Percentiles rank a stretch among this genome's conserved stretches.
These are phyloP conservation scores for Petunia secreta DNA, from an alignment of 257 asterid species.

Conservation along the genomic window DNA sequence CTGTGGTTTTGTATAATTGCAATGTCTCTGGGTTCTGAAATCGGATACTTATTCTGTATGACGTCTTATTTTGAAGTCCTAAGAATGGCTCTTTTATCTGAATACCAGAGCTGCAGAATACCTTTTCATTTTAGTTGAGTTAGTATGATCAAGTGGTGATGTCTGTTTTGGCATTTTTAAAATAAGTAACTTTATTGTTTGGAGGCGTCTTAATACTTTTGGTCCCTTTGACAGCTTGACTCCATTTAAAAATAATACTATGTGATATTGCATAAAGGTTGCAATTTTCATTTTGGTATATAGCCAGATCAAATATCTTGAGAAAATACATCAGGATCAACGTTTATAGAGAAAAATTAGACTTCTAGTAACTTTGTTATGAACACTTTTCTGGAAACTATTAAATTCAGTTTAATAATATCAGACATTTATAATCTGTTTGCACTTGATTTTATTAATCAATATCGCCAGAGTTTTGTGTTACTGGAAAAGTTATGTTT, in stretches of 20 bases:
- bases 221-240: background rate
- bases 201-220: background rate
- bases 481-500: background rate
- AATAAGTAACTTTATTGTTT: background rate
- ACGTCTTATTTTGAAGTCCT: conserved; percentile 10
- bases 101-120: background rate
- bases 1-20: background rate
- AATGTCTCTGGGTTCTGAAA: background rate
- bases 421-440: background rate
- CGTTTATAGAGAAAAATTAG: background rate
- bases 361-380: background rate
- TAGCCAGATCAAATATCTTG: background rate
- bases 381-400: background rate
- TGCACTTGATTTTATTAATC: background rate
- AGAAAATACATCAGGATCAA: background rate
- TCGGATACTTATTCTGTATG: background rate
- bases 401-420: background rate
- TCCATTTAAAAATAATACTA: background rate
- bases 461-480: conserved; percentile 10
- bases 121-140: conserved; percentile 11
- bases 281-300: background rate
- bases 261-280: background rate
- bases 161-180: background rate
- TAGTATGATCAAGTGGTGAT: background rate
- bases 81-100: background rate